Evolutionary conservation across 78 protist genomes (phyloP).

Genomic region (Dictyostelium intermedium): DNA sequence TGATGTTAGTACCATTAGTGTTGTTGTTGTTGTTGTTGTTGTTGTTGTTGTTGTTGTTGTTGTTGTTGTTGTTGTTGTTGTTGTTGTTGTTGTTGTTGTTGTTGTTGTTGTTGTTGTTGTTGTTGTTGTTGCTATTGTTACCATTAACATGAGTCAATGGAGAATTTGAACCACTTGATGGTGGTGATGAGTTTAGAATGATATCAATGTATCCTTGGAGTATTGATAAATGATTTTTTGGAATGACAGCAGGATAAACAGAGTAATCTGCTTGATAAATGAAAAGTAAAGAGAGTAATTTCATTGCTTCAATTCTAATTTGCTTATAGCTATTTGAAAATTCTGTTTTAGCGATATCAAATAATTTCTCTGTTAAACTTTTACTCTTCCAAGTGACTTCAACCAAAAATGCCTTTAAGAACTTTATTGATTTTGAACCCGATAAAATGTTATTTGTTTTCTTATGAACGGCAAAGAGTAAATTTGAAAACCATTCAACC

Average conservation of each 20-base stretch:
- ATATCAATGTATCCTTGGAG: not conserved
- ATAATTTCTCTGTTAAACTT: not conserved
- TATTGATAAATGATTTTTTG: not conserved
- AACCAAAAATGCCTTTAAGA: slow-evolving; percentile 12
- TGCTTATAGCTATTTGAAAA: slow-evolving; percentile 65
- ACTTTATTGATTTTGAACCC: slow-evolving; percentile 15
- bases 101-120: not conserved
- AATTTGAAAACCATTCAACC: slow-evolving; percentile 1
- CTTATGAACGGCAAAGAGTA: not conserved
- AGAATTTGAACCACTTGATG: not conserved
- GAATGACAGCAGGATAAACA: not conserved
- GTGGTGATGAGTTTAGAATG: not conserved
- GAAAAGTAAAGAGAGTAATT: not conserved
- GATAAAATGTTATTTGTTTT: slow-evolving; percentile 19
- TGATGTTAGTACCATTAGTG: too few species aligned
- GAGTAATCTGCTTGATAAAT: not conserved
- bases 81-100: not conserved
- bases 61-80: not conserved
- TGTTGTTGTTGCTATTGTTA: too few species aligned
- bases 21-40: not conserved
- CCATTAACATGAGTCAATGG: not conserved
- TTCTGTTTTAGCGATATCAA: not conserved
- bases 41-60: not conserved
- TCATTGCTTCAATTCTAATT: slow-evolving; percentile 25
- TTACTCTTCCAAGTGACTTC: slow-evolving; percentile 28